Conservation (phyloP, 805 yeast species). For the Pichia heedii region DNA sequence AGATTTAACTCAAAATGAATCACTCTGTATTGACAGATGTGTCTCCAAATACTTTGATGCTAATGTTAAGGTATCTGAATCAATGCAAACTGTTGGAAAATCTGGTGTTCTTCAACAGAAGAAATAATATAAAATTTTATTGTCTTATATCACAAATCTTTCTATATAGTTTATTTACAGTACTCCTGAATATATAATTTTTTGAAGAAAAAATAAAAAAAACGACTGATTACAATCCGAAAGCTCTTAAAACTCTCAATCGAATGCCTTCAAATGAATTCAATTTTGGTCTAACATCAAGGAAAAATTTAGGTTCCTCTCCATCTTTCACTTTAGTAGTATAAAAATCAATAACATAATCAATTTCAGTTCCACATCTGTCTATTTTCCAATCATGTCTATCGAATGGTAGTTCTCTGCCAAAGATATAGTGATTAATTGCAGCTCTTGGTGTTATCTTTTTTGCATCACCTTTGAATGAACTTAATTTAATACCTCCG, state of each 20-base stretch:
- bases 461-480: slow-evolving; percentile 83
- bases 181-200: slow-evolving; percentile 7
- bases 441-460: slow-evolving; percentile 86
- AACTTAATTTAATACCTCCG: slow-evolving; percentile 78
- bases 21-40: slow-evolving; percentile 88
- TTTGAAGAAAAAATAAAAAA: not conserved
- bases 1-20: slow-evolving; percentile 69
- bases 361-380: slow-evolving; percentile 75
- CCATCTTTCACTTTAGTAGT: slow-evolving; percentile 28
- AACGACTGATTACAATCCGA: slow-evolving; percentile 32
- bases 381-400: slow-evolving; percentile 92
- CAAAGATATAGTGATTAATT: slow-evolving; percentile 48
- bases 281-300: slow-evolving; percentile 90
- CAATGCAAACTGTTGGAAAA: slow-evolving; percentile 32
- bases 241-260: slow-evolving; percentile 54
- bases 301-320: slow-evolving; percentile 48
- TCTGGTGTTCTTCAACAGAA: slow-evolving; percentile 25
- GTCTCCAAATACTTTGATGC: slow-evolving; percentile 92
- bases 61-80: slow-evolving; percentile 88
- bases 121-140: not conserved
- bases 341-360: slow-evolving; percentile 91
- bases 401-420: slow-evolving; percentile 79
- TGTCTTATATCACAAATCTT: not conserved
- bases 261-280: slow-evolving; percentile 73
- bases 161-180: slow-evolving; percentile 1